Evolutionary conservation across 1,284 basidiomycete genomes (phyloP).

Genomic region (Ceraceosorus bombacis): DNA sequence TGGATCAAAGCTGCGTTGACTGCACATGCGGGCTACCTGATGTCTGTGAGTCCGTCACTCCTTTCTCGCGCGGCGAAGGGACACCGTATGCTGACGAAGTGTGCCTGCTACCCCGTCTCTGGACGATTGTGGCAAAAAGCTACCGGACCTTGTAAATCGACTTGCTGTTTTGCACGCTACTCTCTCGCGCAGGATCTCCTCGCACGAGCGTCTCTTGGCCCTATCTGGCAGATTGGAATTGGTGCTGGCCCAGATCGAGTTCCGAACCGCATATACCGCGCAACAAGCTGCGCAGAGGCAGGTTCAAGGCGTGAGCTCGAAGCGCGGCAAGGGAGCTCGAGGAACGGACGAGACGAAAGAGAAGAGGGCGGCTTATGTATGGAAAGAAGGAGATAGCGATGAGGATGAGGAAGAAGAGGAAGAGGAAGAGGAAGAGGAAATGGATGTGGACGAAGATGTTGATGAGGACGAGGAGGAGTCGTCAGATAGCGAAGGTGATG

Average conservation of each 20-base stretch:
- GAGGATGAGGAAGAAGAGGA: slow-evolving; percentile 16
- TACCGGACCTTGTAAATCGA: slow-evolving; percentile 74
- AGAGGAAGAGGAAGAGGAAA: slow-evolving; percentile 11
- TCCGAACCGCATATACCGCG: slow-evolving; percentile 53
- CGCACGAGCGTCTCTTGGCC: slow-evolving; percentile 76
- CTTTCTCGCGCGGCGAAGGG: background rate
- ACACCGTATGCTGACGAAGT: background rate
- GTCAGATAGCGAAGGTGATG: slow-evolving; percentile 4
- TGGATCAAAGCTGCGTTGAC: slow-evolving; percentile 85
- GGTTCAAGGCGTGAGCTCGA: slow-evolving; percentile 4
- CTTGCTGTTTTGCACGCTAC: slow-evolving; percentile 76
- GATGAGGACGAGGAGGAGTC: slow-evolving; percentile 53
- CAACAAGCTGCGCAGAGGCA: slow-evolving; percentile 16
- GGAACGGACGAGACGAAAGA: background rate
- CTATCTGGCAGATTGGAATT: slow-evolving; percentile 85
- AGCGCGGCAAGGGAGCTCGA: slow-evolving; percentile 1
- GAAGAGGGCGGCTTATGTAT: slow-evolving; percentile 6
- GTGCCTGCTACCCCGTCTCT: slow-evolving; percentile 1
- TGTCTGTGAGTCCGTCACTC: slow-evolving; percentile 64
- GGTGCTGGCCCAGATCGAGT: slow-evolving; percentile 84
- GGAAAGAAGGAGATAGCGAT: slow-evolving; percentile 9
- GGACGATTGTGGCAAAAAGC: slow-evolving; percentile 51
- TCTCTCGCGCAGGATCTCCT: slow-evolving; percentile 67
- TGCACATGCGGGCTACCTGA: slow-evolving; percentile 82
- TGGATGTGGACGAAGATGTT: slow-evolving; percentile 45